Conservation (phyloP, 352 stramenopile genomes). For the Phytophthora sojae region DNA sequence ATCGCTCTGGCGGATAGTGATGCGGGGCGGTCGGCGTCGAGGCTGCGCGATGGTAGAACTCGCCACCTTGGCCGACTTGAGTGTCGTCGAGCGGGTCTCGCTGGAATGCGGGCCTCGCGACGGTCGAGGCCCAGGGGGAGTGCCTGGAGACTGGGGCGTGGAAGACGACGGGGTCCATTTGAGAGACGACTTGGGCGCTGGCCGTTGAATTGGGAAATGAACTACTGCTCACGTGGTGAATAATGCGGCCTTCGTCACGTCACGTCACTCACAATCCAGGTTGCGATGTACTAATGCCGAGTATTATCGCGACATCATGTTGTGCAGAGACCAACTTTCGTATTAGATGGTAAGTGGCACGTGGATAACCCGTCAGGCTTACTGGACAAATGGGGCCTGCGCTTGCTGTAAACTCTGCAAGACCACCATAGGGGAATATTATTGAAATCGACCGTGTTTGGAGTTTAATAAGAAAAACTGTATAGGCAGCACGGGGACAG, state of each 20-base stretch:
- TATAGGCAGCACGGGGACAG: too few relatives aligned
- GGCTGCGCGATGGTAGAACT: not conserved
- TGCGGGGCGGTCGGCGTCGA: not conserved
- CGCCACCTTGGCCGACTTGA: not conserved
- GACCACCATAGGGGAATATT: too few relatives aligned
- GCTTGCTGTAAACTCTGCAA: not conserved
- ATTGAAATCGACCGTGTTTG: too few relatives aligned
- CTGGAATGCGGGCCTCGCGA: constrained; percentile 10
- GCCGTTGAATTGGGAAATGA: not conserved
- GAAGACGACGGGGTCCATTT: not conserved
- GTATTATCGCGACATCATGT: too few relatives aligned
- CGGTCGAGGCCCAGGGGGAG: not conserved
- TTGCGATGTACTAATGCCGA: too few relatives aligned
- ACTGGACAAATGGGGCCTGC: not conserved
- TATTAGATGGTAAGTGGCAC: too few relatives aligned
- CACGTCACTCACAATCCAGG: not conserved
- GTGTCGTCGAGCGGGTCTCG: not conserved
- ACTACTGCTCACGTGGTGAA: constrained; percentile 5
- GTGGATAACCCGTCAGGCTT: too few relatives aligned
- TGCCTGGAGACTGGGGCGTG: constrained; percentile 3
- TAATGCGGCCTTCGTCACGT: not conserved
- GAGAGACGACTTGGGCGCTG: not conserved
- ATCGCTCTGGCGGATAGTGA: not conserved
- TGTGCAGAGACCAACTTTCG: too few relatives aligned
- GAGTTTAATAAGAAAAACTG: too few relatives aligned